phyloP scores from a whole-genome alignment of 2,329 filamentous ascomycete species.

The Onygenales sp. region DNA sequence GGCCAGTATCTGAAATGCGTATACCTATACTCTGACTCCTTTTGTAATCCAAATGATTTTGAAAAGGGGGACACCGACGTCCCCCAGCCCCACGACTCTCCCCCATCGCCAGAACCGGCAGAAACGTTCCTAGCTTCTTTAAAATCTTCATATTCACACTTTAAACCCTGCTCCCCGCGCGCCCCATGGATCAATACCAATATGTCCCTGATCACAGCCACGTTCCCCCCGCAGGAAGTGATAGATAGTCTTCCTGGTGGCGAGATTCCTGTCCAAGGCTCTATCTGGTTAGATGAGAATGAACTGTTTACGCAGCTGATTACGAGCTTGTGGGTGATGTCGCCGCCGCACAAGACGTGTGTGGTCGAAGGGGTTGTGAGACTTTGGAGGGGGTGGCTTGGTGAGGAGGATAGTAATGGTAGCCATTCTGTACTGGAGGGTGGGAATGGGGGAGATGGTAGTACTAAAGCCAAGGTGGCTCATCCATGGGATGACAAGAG shows the following conservation, averaged over 20 bases:
- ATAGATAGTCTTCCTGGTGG: neutral
- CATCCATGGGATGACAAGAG: conserved; percentile 23
- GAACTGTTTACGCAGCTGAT: conserved; percentile 60
- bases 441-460: conserved; percentile 16
- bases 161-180: neutral
- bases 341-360: conserved; percentile 33
- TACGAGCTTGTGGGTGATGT: neutral
- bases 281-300: conserved; percentile 55
- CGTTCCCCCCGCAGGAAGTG: neutral
- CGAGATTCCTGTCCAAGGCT: conserved; percentile 3
- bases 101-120: neutral
- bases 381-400: conserved; percentile 64
- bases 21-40: conserved; percentile 54
- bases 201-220: neutral
- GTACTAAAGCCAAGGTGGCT: conserved; percentile 8
- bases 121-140: neutral
- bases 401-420: neutral
- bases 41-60: conserved; percentile 26
- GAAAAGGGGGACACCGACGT: too few species aligned
- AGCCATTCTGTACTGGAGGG: neutral
- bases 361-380: conserved; percentile 59
- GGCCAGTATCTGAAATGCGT: conserved; percentile 62
- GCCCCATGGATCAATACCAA: neutral
- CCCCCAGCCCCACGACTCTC: neutral
- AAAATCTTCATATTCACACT: neutral